Evolutionary conservation across 23 red algal genomes (phyloP), one percentile per base, ranked within the genome.

Genomic region (Agarophyton chilense): DNA sequence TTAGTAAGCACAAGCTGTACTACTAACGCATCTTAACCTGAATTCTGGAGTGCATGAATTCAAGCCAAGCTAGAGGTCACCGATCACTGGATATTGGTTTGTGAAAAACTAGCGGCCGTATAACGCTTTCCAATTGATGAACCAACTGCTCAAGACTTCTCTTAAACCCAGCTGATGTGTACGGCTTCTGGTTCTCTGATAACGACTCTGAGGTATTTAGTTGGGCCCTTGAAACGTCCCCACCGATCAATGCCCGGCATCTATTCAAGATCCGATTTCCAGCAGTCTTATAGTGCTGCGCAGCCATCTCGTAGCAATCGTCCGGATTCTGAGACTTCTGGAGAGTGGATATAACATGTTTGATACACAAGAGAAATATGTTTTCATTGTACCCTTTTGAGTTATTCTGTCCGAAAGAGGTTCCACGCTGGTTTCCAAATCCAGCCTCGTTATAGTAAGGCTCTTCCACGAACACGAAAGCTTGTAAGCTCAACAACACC

Each of bases 381-480:
- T 83, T 86, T 72, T 94, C 92, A 52, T 94, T 94, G 75, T 94
- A 94, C 51, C 79, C 51, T 52, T 53, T 49, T 11, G 92, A 94
- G 78, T 94, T 94, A 0, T 36, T 87, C 10, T 60, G 44, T 25
- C 92, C 92, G 21, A 89, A 84, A 34, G 63, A 32, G 1, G 83
- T 82, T 35, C 76, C 92, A 28, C 41, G 34, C 25, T 87, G 79
- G 35, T 77, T 78, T 78, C 57, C 82, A 82, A 82, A 94, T 58
- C 92, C 92, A 42, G 92, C 92, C 60, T 94, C 92, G n/a, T 86
- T 94, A 36, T 80, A 94, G 64, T 94, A 94, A 8, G 92, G 92
- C 83, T 94, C 78, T 63, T 86, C 92, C 28, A 83, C 83, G 72
- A 94, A 87, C 13, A 94, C 92, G 22, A 94, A 49, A 4, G 81